phyloP scores from a whole-genome alignment of 441 rosid species.

The Jatropha podagrica region DNA sequence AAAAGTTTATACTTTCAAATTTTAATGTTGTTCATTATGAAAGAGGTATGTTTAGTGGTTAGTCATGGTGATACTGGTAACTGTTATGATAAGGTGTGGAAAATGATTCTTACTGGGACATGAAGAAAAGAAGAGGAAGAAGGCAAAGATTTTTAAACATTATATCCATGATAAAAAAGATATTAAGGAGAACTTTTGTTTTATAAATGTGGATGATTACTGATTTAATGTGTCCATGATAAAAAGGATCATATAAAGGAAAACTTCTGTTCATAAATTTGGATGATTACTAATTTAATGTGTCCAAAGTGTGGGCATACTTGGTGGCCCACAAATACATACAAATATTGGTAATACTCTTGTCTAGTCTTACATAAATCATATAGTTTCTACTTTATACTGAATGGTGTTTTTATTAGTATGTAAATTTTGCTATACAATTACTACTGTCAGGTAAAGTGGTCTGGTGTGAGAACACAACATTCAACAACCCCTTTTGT shows the following conservation, averaged over 20 bases:
- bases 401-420: neutral
- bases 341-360: neutral
- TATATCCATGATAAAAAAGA: no score
- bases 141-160: no score
- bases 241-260: no score
- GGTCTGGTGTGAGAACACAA: conserved; percentile 55
- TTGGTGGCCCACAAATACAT: neutral
- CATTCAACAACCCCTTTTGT: conserved; percentile 84
- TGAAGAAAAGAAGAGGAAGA: neutral
- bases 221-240: neutral
- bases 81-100: neutral
- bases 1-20: neutral
- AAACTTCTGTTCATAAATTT: no score
- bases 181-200: no score
- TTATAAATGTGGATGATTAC: no score
- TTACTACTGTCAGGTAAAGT: conserved; percentile 58
- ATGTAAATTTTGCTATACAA: conserved; percentile 7
- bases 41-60: neutral
- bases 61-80: neutral
- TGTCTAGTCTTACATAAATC: neutral
- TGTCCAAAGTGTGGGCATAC: neutral
- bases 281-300: no score
- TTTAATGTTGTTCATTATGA: neutral
- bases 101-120: neutral
- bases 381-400: neutral